A percentile compares a stretch with the other conserved stretches of the same genome.
phyloP scores from a whole-genome alignment of 2,329 filamentous ascomycete genomes.

The Hymenoscyphus fructigenus region DNA sequence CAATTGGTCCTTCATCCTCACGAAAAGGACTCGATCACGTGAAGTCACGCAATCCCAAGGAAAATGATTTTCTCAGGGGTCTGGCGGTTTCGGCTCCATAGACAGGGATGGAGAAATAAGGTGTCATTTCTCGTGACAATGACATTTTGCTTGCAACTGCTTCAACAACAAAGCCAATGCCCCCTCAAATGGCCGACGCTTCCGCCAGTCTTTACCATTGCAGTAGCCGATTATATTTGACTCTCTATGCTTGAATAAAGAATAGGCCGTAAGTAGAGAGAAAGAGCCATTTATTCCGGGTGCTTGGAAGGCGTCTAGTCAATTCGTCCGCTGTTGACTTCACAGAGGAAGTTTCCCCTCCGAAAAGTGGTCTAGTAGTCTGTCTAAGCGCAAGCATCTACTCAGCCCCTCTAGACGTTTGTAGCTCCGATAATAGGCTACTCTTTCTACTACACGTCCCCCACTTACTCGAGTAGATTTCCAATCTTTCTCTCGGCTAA shows the following conservation, averaged over 20 bases:
- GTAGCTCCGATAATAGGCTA: neutral
- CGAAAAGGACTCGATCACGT: neutral
- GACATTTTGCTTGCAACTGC: neutral
- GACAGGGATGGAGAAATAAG: neutral
- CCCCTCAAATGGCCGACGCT: neutral
- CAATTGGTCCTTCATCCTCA: neutral
- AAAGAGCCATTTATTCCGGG: neutral
- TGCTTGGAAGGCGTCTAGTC: neutral
- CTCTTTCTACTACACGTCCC: neutral
- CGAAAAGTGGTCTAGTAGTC: neutral
- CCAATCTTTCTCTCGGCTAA: neutral
- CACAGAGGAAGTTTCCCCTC: neutral
- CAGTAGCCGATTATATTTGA: too few relatives aligned
- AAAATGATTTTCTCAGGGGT: slow-evolving; percentile 2
- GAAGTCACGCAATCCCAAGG: neutral
- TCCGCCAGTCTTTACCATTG: neutral
- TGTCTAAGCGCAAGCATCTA: neutral
- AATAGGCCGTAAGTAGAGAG: neutral
- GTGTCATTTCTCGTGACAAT: slow-evolving; percentile 3
- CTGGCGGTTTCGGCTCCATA: neutral
- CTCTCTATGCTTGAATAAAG: neutral
- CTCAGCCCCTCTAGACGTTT: neutral
- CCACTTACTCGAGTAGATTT: neutral
- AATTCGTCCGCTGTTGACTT: neutral
- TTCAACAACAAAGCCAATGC: neutral